phyloP scores from a whole-genome alignment of 2,329 filamentous ascomycete genomes.

The Colletotrichum salicis region DNA sequence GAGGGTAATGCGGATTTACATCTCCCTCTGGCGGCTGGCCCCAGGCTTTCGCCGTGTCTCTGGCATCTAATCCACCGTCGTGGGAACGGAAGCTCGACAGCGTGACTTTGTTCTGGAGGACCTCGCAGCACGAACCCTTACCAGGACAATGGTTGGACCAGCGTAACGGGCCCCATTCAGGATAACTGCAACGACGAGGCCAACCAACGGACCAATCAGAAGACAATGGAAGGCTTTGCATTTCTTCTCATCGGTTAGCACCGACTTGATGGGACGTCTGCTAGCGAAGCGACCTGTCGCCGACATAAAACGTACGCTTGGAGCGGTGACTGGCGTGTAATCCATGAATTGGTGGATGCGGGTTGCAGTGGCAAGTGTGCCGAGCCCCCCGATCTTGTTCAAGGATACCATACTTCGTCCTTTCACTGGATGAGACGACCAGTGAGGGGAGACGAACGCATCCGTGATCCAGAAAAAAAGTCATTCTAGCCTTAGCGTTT shows the following conservation, averaged over 20 bases:
- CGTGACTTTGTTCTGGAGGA: constrained; percentile 17
- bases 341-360: constrained; percentile 6
- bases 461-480: constrained; percentile 28
- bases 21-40: neutral
- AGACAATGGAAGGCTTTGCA: neutral
- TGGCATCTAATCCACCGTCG: constrained; percentile 2
- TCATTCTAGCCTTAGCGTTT: constrained; percentile 19
- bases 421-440: constrained; percentile 16
- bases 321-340: constrained; percentile 27
- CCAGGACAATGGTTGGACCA: constrained; percentile 2
- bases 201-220: constrained; percentile 1
- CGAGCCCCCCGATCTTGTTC: constrained; percentile 28
- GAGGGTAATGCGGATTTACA: neutral
- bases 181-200: neutral
- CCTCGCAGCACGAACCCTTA: neutral
- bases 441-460: constrained; percentile 30
- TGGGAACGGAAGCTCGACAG: constrained; percentile 10
- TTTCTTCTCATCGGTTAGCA: constrained; percentile 15
- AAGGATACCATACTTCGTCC: constrained; percentile 19
- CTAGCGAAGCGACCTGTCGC: constrained; percentile 13
- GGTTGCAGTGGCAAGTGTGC: constrained; percentile 31
- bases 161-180: neutral
- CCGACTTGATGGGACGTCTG: constrained; percentile 25
- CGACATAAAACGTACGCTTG: constrained; percentile 20
- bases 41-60: constrained; percentile 3